A percentile compares a stretch with the other conserved stretches of the same genome.
These are phyloP conservation scores for Astraeus odoratus DNA, from an alignment of 768 basidiomycete species.

Conservation along the genomic window DNA sequence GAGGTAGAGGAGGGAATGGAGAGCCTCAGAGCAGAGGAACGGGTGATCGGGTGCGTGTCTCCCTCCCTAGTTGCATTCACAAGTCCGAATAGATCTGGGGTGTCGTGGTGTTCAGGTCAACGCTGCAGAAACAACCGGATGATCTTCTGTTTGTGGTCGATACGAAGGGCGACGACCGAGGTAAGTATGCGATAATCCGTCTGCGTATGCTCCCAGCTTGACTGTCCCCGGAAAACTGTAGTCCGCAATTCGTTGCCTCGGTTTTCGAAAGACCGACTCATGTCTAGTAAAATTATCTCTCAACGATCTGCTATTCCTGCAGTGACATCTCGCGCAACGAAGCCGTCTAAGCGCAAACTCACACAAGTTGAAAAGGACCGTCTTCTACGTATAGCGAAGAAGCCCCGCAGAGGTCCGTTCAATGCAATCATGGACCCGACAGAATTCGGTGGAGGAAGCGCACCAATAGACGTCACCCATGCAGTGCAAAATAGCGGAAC, in stretches of 20 bases:
- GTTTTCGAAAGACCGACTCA: slow-evolving; percentile 47
- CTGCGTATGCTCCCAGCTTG: neutral
- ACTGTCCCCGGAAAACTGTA: slow-evolving; percentile 22
- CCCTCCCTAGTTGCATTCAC: neutral
- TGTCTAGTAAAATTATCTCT: slow-evolving; percentile 71
- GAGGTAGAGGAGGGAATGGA: slow-evolving; percentile 75
- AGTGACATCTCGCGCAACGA: slow-evolving; percentile 49
- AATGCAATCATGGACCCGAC: slow-evolving; percentile 63
- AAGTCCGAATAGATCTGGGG: neutral
- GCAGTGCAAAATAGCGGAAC: slow-evolving; percentile 62
- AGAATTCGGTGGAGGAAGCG: slow-evolving; percentile 61
- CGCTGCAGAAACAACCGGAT: slow-evolving; percentile 61
- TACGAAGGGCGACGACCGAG: slow-evolving; percentile 65
- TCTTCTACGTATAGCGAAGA: slow-evolving; percentile 69
- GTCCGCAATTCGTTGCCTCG: slow-evolving; percentile 55
- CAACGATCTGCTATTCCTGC: slow-evolving; percentile 88
- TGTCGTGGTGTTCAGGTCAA: slow-evolving; percentile 34
- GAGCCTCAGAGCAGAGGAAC: slow-evolving; percentile 71
- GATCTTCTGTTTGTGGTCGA: slow-evolving; percentile 78
- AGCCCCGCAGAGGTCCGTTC: slow-evolving; percentile 64
- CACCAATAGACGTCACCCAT: slow-evolving; percentile 54
- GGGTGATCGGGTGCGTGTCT: slow-evolving; percentile 61
- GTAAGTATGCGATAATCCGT: slow-evolving; percentile 33
- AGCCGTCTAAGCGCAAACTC: slow-evolving; percentile 30
- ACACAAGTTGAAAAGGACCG: slow-evolving; percentile 67